phyloP scores from a whole-genome alignment of 2,329 filamentous ascomycete genomes.

The Cryphonectria radicalis region DNA sequence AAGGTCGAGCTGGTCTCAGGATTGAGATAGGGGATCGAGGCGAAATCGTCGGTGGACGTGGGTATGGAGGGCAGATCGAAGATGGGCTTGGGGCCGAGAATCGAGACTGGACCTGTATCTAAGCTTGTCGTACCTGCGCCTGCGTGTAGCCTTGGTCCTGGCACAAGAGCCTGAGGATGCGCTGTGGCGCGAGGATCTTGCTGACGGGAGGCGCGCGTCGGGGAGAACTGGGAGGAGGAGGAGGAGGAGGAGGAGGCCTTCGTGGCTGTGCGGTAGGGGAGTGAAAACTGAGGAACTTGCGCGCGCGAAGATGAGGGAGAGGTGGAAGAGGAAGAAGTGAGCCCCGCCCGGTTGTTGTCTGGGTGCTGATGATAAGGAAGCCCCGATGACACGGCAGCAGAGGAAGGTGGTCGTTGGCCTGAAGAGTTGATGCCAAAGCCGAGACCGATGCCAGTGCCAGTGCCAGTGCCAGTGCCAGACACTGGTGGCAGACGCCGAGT shows the following conservation, averaged over 20 bases:
- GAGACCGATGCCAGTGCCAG: constrained; percentile 15
- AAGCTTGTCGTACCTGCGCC: constrained; percentile 14
- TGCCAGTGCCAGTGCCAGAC: constrained; percentile 26
- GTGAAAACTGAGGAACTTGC: not conserved
- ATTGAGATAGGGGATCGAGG: constrained; percentile 27
- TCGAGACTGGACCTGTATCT: constrained; percentile 13
- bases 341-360: constrained; percentile 12
- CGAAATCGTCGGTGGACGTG: constrained; percentile 29
- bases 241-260: not conserved
- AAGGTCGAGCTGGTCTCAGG: constrained; percentile 7
- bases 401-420: constrained; percentile 13
- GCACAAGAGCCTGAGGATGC: constrained; percentile 16
- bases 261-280: not conserved
- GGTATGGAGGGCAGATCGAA: constrained; percentile 29
- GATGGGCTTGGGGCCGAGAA: constrained; percentile 18
- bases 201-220: constrained; percentile 12
- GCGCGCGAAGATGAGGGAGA: not conserved
- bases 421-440: not conserved
- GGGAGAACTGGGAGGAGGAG: not conserved
- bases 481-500: constrained; percentile 29
- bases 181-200: constrained; percentile 13
- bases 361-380: constrained; percentile 6
- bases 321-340: constrained; percentile 2
- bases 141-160: constrained; percentile 13
- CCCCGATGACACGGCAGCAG: constrained; percentile 21